Evolutionary conservation across 176 grass and related monocot genomes (phyloP), one percentile per base, ranked within the genome.

Genomic region (Dendrocalamus sinicus): DNA sequence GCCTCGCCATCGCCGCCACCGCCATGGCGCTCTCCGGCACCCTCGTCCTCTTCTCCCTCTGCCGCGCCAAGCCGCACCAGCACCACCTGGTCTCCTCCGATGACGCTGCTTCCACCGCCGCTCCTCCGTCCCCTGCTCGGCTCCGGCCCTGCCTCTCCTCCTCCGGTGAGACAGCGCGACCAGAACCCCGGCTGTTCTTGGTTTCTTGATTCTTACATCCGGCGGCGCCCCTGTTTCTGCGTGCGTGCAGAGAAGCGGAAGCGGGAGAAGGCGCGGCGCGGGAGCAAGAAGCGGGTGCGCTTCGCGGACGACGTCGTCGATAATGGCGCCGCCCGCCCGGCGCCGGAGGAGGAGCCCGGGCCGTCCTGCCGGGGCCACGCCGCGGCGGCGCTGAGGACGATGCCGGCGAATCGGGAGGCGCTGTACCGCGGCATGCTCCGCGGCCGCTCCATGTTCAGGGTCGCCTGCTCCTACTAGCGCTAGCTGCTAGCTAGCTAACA

Each of bases 11-110:
- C 17, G 92, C 87, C 2, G 93, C 91, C 61, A 97, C 92, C 4
- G 92, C 92, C 92, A 94, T 97, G 92, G 95, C 95, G 55, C 91
- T 97, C 47, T 97, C 93, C 52, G 93, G 95, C 82, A 95, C 92
- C 12, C 78, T 97, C 79, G 80, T 95, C 41, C 89, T 97, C 81
- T 74, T 91, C 91, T 91, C 92, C 55, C 85, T 97, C 76, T 93
- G 95, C 82, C 95, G 92, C 72, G 80, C 85, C 54, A 91, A 78
- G 81, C 86, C 84, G 0, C 62, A 69, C 35, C 70, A 69, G 17
- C 54, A 73, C 81, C 68, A 72, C 81, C 73, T 83, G n/a, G 52
- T 77, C 62, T 76, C 86, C 70, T 69, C 73, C 76, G 28, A 50
- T 20, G 52, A n/a, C 9, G 22, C 3, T 10, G 62, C n/a, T 37